Evolutionary conservation across 495 filamentous ascomycete genomes (phyloP), one percentile per base, ranked within the genome.

Genomic region (Opeltia flavorubescens): DNA sequence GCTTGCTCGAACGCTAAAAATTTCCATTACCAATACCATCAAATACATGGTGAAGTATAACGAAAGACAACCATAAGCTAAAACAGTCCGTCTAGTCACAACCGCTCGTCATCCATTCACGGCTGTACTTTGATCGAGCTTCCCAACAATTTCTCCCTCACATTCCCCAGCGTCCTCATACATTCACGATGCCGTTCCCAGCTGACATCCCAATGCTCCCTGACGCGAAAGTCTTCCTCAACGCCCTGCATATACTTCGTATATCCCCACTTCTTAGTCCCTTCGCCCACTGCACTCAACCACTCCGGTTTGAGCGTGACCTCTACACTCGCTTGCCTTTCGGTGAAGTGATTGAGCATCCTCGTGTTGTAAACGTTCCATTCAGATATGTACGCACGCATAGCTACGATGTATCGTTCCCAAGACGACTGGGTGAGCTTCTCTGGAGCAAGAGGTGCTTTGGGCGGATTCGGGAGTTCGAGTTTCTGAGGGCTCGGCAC

Each of bases 271-370:
- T 51, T 27, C 27, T 42, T 12, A n/a, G 26, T 56, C 18, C 51
- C 50, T 45, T 80, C 77, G 6, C 79, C 77, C 4, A 67, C 55
- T 2, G 68, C 61, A 31, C 62, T 66, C 38, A 83, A 65, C 80
- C 77, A 91, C 44, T 63, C 60, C 3, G 62, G 60, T 3, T 65
- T 67, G 27, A 78, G 65, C 0, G 56, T 59, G 29, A 66, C 66
- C 24, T 75, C 69, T 11, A 73, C 62, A 20, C 70, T 60, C 8
- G 64, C 62, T 57, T 84, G 74, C 12, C 86, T 73, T 0, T 73
- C 67, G 9, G 67, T 62, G 54, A 94, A 83, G 52, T 93, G 82
- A 1, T 66, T 58, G 2, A 82, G 58, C 56, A 93, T 81, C 43
- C 70, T 66, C 12, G 62, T 63, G 53, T 83, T 79, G 61, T 80